Base-by-base conservation (phyloP, 2,329 filamentous ascomycete genomes). In the Bertia moriformis region DNA sequence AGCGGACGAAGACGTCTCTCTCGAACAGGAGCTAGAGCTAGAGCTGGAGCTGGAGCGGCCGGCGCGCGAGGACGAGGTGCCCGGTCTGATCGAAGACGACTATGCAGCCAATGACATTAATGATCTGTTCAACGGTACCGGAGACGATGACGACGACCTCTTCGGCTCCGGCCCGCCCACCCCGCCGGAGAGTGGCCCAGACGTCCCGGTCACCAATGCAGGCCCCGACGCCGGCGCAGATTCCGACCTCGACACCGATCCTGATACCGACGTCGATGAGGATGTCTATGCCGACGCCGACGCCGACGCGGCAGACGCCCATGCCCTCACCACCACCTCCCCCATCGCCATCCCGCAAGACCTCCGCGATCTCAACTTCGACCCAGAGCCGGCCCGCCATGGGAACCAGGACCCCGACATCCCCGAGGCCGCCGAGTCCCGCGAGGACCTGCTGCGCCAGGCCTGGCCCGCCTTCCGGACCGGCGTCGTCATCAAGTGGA, bases 391-490 rank as follows among this genome's bases (percentile, higher is more conserved):
- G 64, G 56, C 44, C 58, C n/a, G n/a, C n/a, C 54, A 45, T 43
- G 61, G 55, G 39, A 77, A 78, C 52, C 65, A 81, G 59, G 68
- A 80, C 53, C 63, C 66, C 43, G 61, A 75, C 27, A 73, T 80
- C 40, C 81, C 82, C 1, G 73, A 78, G 3, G 75, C 80, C 1
- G 76, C 79, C 2, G 78, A 85, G 56, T 83, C 78, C 18, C 70
- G 78, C 17, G 73, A 81, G 45, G 85, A 93, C 44, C 65, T 88
- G 2, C 69, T 94, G 39, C 79, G 82, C 48, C 78, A 83, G 29
- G 70, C 84, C 17, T 96, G 83, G 63, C 89, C 91, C 1, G 70
- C 73, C 5, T 96, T 89, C 55, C 74, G 85, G 46, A 76, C 77
- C 38, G 76, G 85, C 27, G 72, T 77, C 27, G 73, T 83, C 14